Evolutionary conservation across 805 yeast genomes (phyloP).

Genomic region (Candida maesae): DNA sequence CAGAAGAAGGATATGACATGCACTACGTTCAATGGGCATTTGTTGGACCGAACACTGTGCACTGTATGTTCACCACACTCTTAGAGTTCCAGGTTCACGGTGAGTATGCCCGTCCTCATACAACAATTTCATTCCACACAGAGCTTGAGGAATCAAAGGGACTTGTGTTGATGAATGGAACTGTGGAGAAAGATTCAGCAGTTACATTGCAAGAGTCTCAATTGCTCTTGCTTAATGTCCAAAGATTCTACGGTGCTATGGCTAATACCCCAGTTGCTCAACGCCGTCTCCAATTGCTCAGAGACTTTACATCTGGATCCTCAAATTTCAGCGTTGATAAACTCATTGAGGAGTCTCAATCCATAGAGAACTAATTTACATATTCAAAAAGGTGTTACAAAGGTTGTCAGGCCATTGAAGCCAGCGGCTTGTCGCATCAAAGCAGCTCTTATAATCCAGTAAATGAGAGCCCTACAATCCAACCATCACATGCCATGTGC

Average conservation of each 20-base stretch:
- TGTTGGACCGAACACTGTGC: slow-evolving; percentile 78
- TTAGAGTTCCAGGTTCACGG: slow-evolving; percentile 88
- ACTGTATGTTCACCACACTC: slow-evolving; percentile 85
- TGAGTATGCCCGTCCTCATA: slow-evolving; percentile 93
- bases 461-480: no score
- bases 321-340: slow-evolving; percentile 60
- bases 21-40: slow-evolving; percentile 94
- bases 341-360: slow-evolving; percentile 69
- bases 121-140: slow-evolving; percentile 82
- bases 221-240: slow-evolving; percentile 67
- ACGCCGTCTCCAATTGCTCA: slow-evolving; percentile 54
- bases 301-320: slow-evolving; percentile 68
- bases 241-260: slow-evolving; percentile 77
- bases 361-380: slow-evolving; percentile 51
- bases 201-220: slow-evolving; percentile 75
- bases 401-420: no score
- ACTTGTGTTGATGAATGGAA: slow-evolving; percentile 81
- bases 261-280: slow-evolving; percentile 38
- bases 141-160: slow-evolving; percentile 61
- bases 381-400: no score
- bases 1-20: slow-evolving; percentile 58
- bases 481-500: no score
- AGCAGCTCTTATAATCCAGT: no score
- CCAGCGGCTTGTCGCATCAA: no score
- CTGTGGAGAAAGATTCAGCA: slow-evolving; percentile 66